Evolutionary conservation across 2,329 filamentous ascomycete genomes (phyloP).

Genomic region (Alternaria hordeiaustralica): DNA sequence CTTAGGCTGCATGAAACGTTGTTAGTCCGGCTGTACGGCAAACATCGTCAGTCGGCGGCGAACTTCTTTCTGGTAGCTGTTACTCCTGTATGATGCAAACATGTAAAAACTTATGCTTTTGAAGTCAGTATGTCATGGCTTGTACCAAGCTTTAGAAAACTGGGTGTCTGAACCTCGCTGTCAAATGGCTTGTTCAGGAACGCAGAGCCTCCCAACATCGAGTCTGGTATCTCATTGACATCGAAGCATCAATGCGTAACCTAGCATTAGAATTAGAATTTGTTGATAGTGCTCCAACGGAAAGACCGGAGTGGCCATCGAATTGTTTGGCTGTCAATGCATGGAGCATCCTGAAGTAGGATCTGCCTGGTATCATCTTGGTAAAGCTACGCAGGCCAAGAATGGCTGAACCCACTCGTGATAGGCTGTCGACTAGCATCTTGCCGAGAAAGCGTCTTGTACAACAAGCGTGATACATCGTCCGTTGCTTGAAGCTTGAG

Average conservation of each 20-base stretch:
- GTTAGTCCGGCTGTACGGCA: background rate
- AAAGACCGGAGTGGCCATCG: background rate
- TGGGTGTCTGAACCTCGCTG: background rate
- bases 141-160: background rate
- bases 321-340: background rate
- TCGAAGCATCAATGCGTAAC: slow-evolving; percentile 18
- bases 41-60: background rate
- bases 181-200: slow-evolving; percentile 17
- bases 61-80: background rate
- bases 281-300: background rate
- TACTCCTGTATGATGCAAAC: background rate
- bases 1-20: background rate
- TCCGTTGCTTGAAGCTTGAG: slow-evolving; percentile 34
- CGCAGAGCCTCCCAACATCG: slow-evolving; percentile 30
- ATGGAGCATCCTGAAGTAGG: background rate
- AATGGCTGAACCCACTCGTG: slow-evolving; percentile 18
- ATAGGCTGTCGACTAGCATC: slow-evolving; percentile 16
- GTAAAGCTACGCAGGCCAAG: background rate
- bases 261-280: slow-evolving; percentile 5
- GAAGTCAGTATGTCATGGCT: background rate
- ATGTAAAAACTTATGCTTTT: background rate
- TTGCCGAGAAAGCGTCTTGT: slow-evolving; percentile 24
- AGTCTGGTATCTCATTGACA: slow-evolving; percentile 13
- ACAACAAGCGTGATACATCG: slow-evolving; percentile 23
- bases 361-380: slow-evolving; percentile 2